These are phyloP conservation scores for Cantharellus anzutake DNA, from an alignment of 768 basidiomycete species.

Conservation along the genomic window DNA sequence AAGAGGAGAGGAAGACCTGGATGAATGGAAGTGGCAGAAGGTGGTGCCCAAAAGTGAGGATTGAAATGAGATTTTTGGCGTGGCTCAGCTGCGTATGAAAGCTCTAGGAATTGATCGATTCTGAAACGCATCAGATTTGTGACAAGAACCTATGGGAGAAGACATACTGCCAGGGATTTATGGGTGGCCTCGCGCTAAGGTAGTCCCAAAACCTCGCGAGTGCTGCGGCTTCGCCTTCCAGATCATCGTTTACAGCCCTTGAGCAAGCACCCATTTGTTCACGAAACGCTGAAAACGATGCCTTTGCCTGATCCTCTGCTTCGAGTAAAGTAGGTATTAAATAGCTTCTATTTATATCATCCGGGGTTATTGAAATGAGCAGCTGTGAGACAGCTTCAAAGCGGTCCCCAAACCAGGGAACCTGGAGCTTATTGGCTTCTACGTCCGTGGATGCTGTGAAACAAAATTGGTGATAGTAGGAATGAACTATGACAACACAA, in stretches of 20 bases:
- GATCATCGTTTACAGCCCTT: neutral
- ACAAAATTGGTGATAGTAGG: too few relatives aligned
- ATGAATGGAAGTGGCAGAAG: conserved; percentile 19
- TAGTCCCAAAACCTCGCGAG: conserved; percentile 3
- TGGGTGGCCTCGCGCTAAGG: neutral
- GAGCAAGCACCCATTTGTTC: neutral
- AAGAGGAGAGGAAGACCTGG: conserved; percentile 51
- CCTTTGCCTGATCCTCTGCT: too few relatives aligned
- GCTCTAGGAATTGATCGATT: conserved; percentile 41
- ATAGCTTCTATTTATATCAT: too few relatives aligned
- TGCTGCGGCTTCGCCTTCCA: neutral
- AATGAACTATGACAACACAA: too few relatives aligned
- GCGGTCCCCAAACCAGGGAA: too few relatives aligned
- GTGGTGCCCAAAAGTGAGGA: conserved; percentile 47
- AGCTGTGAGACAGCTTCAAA: too few relatives aligned
- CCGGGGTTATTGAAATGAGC: too few relatives aligned
- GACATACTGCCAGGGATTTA: neutral
- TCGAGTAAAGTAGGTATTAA: too few relatives aligned
- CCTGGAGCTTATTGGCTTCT: too few relatives aligned
- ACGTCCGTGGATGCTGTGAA: too few relatives aligned
- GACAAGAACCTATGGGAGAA: neutral
- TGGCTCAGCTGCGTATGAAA: conserved; percentile 59
- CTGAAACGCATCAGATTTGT: conserved; percentile 2
- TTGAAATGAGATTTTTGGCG: conserved; percentile 57
- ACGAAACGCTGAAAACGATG: neutral